Evolutionary conservation across 2,329 filamentous ascomycete genomes (phyloP).

Genomic region (Arthroderma uncinatum): DNA sequence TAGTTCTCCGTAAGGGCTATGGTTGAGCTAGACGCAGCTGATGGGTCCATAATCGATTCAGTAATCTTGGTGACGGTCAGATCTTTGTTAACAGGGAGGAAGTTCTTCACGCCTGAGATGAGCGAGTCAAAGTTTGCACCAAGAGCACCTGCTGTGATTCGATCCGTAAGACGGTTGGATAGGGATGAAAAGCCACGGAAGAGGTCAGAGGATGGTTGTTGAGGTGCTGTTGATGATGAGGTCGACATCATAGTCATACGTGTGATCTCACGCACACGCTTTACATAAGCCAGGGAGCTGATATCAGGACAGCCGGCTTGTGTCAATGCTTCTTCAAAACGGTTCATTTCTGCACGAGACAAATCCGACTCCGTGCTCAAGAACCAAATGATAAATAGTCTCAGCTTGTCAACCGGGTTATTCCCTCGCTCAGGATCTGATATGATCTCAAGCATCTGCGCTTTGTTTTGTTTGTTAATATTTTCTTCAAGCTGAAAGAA

Average conservation of each 20-base stretch:
- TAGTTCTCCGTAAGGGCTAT: slow-evolving; percentile 96
- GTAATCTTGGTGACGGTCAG: slow-evolving; percentile 96
- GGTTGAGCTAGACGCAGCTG: slow-evolving; percentile 76
- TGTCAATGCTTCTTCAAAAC: slow-evolving; percentile 74
- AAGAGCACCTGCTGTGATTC: slow-evolving; percentile 82
- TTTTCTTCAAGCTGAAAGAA: slow-evolving; percentile 94
- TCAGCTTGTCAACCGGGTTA: slow-evolving; percentile 75
- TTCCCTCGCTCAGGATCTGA: slow-evolving; percentile 72
- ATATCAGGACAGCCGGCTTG: slow-evolving; percentile 61
- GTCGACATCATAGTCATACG: slow-evolving; percentile 98
- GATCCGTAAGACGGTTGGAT: slow-evolving; percentile 81
- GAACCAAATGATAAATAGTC: slow-evolving; percentile 95
- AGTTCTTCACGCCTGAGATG: slow-evolving; percentile 94
- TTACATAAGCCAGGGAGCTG: slow-evolving; percentile 70
- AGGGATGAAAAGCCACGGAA: slow-evolving; percentile 91
- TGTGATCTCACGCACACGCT: slow-evolving; percentile 84
- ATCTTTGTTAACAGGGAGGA: slow-evolving; percentile 90
- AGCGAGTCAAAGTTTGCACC: slow-evolving; percentile 83
- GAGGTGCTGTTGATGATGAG: slow-evolving; percentile 54
- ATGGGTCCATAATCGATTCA: slow-evolving; percentile 94
- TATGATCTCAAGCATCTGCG: slow-evolving; percentile 77
- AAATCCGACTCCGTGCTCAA: slow-evolving; percentile 87
- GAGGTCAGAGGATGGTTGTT: slow-evolving; percentile 51
- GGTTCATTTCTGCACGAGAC: slow-evolving; percentile 66
- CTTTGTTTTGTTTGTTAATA: slow-evolving; percentile 80